Evolutionary conservation across 2,329 filamentous ascomycete genomes (phyloP).

Genomic region (Ophiostoma angusticollis): DNA sequence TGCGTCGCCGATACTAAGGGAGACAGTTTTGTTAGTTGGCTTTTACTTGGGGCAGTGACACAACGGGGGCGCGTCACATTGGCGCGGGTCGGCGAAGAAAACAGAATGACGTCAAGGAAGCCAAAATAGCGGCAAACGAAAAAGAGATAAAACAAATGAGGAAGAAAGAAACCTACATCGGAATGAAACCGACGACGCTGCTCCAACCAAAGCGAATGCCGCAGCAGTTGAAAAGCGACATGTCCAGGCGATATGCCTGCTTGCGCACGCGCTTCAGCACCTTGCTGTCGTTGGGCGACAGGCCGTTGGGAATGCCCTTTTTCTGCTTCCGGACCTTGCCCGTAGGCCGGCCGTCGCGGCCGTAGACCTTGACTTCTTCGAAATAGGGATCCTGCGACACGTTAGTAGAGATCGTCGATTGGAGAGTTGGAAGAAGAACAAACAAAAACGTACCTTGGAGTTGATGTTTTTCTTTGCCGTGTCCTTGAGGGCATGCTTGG

Average conservation of each 20-base stretch:
- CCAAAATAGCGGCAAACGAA: background rate
- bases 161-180: constrained; percentile 45
- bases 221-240: constrained; percentile 67
- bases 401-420: background rate
- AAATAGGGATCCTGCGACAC: constrained; percentile 71
- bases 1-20: constrained; percentile 55
- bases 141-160: background rate
- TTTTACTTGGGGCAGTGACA: no score
- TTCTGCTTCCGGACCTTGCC: constrained; percentile 71
- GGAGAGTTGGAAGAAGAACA: background rate
- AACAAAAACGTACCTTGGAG: constrained; percentile 13
- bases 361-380: constrained; percentile 64
- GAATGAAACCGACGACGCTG: constrained; percentile 71
- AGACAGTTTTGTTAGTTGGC: background rate
- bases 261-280: constrained; percentile 78
- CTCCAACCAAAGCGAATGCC: constrained; percentile 84
- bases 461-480: constrained; percentile 16
- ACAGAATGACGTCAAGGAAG: constrained; percentile 6
- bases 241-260: constrained; percentile 74
- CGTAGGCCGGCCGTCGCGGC: constrained; percentile 48
- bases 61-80: no score
- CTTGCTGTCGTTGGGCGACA: constrained; percentile 69
- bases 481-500: constrained; percentile 14
- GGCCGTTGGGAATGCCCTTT: constrained; percentile 71
- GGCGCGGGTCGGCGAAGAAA: no score